A percentile compares a stretch with the other conserved stretches of the same genome.
phyloP scores from a whole-genome alignment of 768 basidiomycete genomes.

The Nevesoporus exiguus region DNA sequence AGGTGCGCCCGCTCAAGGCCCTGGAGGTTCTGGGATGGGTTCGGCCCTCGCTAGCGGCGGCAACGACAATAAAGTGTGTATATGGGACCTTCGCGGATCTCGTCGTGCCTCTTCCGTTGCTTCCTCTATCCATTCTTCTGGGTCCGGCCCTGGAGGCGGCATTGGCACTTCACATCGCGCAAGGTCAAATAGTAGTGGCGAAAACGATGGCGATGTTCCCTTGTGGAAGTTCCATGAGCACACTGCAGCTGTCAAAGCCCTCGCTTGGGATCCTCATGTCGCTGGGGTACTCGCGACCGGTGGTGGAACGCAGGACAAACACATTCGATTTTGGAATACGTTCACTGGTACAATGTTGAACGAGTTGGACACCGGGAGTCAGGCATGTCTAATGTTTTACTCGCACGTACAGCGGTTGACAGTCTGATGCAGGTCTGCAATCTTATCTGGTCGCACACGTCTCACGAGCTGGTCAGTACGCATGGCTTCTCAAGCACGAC shows the following conservation, averaged over 20 bases:
- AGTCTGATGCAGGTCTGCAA: conserved; percentile 78
- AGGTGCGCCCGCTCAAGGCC: conserved; percentile 26
- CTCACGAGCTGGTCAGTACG: conserved; percentile 96
- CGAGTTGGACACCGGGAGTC: conserved; percentile 92
- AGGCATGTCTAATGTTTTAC: conserved; percentile 46
- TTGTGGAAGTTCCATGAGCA: conserved; percentile 97
- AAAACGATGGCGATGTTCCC: conserved; percentile 52
- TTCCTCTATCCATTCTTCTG: conserved; percentile 25
- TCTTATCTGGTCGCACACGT: conserved; percentile 92
- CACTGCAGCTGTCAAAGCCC: conserved; percentile 94
- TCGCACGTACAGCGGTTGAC: conserved; percentile 3
- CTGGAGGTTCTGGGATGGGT: conserved; percentile 32
- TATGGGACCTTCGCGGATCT: conserved; percentile 86
- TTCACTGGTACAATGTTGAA: conserved; percentile 79
- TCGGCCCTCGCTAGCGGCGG: conserved; percentile 87
- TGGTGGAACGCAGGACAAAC: conserved; percentile 98
- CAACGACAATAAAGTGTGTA: conserved; percentile 98
- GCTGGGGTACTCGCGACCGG: conserved; percentile 89
- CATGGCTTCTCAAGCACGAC: conserved; percentile 94
- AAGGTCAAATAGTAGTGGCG: conserved; percentile 28
- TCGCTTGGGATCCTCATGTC: conserved; percentile 97
- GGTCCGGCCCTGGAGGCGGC: conserved; percentile 29
- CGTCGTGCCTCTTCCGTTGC: conserved; percentile 33
- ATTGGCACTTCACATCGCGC: conserved; percentile 23
- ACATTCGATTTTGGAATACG: conserved; percentile 97